phyloP scores from a whole-genome alignment of 768 basidiomycete genomes.

The Lactarius pseudohatsudake region DNA sequence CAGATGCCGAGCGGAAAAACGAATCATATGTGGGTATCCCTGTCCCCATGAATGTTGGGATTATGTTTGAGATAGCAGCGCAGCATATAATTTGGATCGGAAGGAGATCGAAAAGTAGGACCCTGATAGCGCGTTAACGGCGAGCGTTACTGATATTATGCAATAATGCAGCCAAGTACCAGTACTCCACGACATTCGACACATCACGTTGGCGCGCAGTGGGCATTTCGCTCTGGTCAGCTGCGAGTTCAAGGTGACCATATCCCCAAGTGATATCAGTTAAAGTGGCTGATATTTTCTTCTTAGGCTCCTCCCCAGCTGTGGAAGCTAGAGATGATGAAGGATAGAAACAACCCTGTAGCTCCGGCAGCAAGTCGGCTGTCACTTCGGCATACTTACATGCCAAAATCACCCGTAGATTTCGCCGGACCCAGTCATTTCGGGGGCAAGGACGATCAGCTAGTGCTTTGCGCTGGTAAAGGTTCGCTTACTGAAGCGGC shows the following conservation, averaged over 20 bases:
- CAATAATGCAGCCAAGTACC: constrained; percentile 57
- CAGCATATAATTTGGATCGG: constrained; percentile 69
- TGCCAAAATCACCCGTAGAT: constrained; percentile 65
- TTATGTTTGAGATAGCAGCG: background rate
- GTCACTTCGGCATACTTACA: constrained; percentile 64
- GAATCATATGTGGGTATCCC: constrained; percentile 58
- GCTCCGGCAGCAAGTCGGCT: constrained; percentile 32
- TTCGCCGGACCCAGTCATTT: constrained; percentile 84
- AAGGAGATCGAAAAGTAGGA: constrained; percentile 65
- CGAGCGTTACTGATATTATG: constrained; percentile 16
- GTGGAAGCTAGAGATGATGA: constrained; percentile 68
- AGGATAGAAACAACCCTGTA: constrained; percentile 48
- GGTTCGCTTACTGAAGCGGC: constrained; percentile 39
- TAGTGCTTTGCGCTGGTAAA: constrained; percentile 78
- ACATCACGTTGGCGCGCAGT: constrained; percentile 62
- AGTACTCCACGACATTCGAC: constrained; percentile 68
- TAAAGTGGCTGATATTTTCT: background rate
- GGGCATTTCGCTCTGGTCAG: constrained; percentile 66
- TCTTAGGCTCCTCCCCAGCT: constrained; percentile 70
- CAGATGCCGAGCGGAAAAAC: constrained; percentile 69
- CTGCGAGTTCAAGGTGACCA: constrained; percentile 67
- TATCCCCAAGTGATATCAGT: background rate
- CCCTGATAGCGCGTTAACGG: background rate
- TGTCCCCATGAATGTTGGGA: background rate
- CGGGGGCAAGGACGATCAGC: constrained; percentile 74